These are phyloP conservation scores for Penicillium psychrofluorescens DNA, from an alignment of 495 filamentous ascomycete species.

Conservation along the genomic window DNA sequence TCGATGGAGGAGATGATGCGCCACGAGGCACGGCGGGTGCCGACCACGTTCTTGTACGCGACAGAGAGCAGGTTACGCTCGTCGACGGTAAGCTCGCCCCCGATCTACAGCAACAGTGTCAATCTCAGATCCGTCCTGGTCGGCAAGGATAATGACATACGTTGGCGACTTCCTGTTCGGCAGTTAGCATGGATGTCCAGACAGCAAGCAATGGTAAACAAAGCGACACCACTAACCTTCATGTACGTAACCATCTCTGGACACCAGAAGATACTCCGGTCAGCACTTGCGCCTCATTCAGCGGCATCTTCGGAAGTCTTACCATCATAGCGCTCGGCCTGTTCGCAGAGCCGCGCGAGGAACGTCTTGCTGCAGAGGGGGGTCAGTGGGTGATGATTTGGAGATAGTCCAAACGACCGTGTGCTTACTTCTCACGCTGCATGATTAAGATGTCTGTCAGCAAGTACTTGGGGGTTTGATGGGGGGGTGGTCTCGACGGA, in stretches of 20 bases:
- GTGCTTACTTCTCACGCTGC: conserved; percentile 78
- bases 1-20: conserved; percentile 99
- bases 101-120: conserved; percentile 52
- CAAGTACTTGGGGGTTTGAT: conserved; percentile 8
- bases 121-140: conserved; percentile 10
- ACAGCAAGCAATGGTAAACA: conserved; percentile 5
- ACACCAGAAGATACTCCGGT: conserved; percentile 11
- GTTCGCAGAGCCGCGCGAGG: conserved; percentile 98
- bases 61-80: conserved; percentile 99
- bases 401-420: conserved; percentile 10
- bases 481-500: neutral
- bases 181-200: conserved; percentile 26
- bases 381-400: conserved; percentile 23
- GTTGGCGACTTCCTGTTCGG: conserved; percentile 85
- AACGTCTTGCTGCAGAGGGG: conserved; percentile 88
- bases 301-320: conserved; percentile 20
- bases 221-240: conserved; percentile 62
- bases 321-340: conserved; percentile 99
- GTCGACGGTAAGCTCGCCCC: conserved; percentile 86
- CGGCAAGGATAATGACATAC: conserved; percentile 40
- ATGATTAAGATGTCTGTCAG: conserved; percentile 23
- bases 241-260: conserved; percentile 98
- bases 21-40: conserved; percentile 97
- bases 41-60: conserved; percentile 99
- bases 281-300: conserved; percentile 9